phyloP scores from a whole-genome alignment of 2,329 filamentous ascomycete genomes.

The Fusarium sp. region DNA sequence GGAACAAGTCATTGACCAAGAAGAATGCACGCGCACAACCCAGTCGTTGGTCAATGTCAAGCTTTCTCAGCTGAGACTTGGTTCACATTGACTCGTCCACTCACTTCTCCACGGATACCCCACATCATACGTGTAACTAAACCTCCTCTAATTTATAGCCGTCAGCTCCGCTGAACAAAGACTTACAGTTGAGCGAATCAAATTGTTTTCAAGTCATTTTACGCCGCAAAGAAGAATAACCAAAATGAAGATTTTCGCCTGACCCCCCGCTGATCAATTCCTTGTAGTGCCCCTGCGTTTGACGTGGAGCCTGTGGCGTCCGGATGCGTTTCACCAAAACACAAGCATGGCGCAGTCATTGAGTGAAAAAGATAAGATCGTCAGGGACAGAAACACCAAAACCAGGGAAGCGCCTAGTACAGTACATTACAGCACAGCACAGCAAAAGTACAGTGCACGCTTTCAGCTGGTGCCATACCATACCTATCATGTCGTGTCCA shows the following conservation, averaged over 20 bases:
- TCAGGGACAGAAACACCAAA: constrained; percentile 45
- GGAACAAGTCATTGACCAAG: constrained; percentile 55
- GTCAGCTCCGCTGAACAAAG: constrained; percentile 20
- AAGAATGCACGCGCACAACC: constrained; percentile 5
- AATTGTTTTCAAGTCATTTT: constrained; percentile 17
- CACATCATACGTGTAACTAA: constrained; percentile 22
- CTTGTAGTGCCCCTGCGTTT: constrained; percentile 41
- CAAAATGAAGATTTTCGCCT: constrained; percentile 28
- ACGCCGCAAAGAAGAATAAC: constrained; percentile 4
- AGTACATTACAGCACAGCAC: background rate
- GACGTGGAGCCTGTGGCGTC: constrained; percentile 48
- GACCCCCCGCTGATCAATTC: constrained; percentile 27
- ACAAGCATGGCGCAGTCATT: background rate
- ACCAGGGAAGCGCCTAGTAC: constrained; percentile 29
- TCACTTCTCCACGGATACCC: constrained; percentile 20
- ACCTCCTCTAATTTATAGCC: constrained; percentile 32
- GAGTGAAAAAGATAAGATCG: constrained; percentile 39
- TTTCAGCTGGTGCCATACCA: constrained; percentile 5
- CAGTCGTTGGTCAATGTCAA: constrained; percentile 17
- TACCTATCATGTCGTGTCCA: background rate
- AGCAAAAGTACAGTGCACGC: constrained; percentile 3
- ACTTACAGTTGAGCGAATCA: constrained; percentile 27
- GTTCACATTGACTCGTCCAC: background rate
- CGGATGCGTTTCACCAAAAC: constrained; percentile 44
- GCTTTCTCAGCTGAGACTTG: constrained; percentile 25